Percentiles rank a stretch among this genome's conserved stretches.
phyloP scores from a whole-genome alignment of 2,329 filamentous ascomycete genomes.

The Botrytis fragariae region DNA sequence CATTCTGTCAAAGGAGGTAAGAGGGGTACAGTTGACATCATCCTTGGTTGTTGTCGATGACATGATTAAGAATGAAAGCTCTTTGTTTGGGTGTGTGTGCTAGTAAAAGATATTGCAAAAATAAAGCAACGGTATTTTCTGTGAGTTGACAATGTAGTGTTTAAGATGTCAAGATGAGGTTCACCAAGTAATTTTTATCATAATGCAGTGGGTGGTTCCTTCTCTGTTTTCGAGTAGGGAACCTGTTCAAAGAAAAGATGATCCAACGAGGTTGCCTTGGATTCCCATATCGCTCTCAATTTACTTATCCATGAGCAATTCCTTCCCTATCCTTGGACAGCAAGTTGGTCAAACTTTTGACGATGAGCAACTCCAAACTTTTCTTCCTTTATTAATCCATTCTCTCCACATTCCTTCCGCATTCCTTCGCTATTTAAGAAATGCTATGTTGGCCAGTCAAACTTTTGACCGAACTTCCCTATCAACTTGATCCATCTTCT shows the following conservation, averaged over 20 bases:
- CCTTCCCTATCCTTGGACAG: too few species aligned
- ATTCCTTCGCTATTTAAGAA: too few species aligned
- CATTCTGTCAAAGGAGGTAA: background rate
- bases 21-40: background rate
- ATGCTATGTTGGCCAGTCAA: background rate
- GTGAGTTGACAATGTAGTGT: background rate
- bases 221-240: background rate
- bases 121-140: background rate
- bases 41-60: too few species aligned
- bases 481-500: background rate
- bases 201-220: background rate
- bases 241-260: background rate
- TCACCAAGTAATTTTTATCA: background rate
- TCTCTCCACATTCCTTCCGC: too few species aligned
- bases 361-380: too few species aligned
- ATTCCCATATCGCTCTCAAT: background rate
- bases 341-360: too few species aligned
- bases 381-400: too few species aligned
- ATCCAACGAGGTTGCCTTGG: background rate
- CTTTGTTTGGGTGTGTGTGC: too few species aligned
- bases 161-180: background rate
- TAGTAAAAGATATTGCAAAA: background rate
- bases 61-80: too few species aligned
- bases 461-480: background rate
- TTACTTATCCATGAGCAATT: background rate